These are phyloP conservation scores for Amphicarpaea edgeworthii DNA, from an alignment of 306 rosid genomes.

Conservation along the genomic window DNA sequence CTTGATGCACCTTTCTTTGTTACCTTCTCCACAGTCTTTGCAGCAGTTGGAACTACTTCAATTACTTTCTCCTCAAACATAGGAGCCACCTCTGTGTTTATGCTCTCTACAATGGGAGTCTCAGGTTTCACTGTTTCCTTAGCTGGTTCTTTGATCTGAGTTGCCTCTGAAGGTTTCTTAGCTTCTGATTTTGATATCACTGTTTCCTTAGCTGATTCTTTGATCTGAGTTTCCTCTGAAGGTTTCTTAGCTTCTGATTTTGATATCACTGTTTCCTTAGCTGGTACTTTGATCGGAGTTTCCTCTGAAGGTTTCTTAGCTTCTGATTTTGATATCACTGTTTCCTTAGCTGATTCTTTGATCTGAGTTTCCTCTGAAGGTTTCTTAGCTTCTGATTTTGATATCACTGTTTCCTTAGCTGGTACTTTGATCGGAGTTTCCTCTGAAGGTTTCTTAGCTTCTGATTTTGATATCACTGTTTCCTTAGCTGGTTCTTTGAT, in stretches of 20 bases:
- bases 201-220: too few species aligned
- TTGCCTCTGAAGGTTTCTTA: too few species aligned
- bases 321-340: constrained; percentile 4
- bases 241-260: neutral
- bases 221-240: neutral
- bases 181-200: too few species aligned
- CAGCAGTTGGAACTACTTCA: constrained; percentile 18
- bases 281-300: neutral
- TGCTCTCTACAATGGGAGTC: constrained; percentile 2
- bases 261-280: constrained; percentile 4
- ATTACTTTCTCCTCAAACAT: constrained; percentile 39
- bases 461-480: constrained; percentile 1
- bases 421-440: neutral
- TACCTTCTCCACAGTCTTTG: constrained; percentile 34
- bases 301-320: neutral
- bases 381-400: neutral
- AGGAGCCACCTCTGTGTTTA: neutral
- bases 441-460: neutral
- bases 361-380: neutral
- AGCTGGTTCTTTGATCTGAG: constrained; percentile 28
- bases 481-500: neutral
- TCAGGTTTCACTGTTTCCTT: too few species aligned
- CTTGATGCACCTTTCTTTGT: constrained; percentile 28
- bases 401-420: constrained; percentile 3
- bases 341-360: neutral